Evolutionary conservation across 768 basidiomycete genomes (phyloP), one percentile per base, ranked within the genome.

Genomic region (Amanita inopinata): DNA sequence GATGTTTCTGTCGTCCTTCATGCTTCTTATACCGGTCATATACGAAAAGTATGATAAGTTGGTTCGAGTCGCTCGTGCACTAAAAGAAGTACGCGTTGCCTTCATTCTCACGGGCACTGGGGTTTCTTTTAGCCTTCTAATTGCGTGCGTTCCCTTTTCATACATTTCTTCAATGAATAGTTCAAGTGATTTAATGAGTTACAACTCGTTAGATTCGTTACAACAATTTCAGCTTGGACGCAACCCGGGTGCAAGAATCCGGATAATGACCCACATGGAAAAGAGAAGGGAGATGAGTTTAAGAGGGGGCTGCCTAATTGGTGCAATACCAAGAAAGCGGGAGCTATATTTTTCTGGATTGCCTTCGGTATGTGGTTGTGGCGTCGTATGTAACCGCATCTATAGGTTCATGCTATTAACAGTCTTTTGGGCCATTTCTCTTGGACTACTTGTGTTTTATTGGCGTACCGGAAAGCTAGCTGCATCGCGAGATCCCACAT

Each of bases 241-340:
- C 66, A 91, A 56, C 62, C 85, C 1, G 92, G 92, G 0, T 97
- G 92, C 67, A 94, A 94, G 61, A 69, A 94, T 49, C 58, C 89
- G 1, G 65, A 67, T 39, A 77, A 85, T 3, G 92, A 96, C 52
- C 93, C 92, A 3, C 71, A 90, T 56, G 81, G 78, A 0, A 67
- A 69, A 38, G 57, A 60, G 23, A 69, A 76, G 9, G 81, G 84
- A 14, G 65, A 71, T 22, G 74, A 69, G 45, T 97, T 83, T 58
- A 71, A 72, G 49, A 67, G 69, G 3, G 87, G 67, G 14, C 66
- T 97, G 2, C 62, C 71, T 3, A 78, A 84, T 0, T 96, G 88
- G 86, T 97, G 92, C 61, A 78, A 69, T 49, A 93, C 92, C 5
- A 97, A 96, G 65, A 91, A 89, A 53, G 92, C 92, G 2, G 87